Evolutionary conservation across 1,139 yeast genomes (phyloP), one percentile per base, ranked within the genome.

Genomic region (Petasospora rhodanensis): DNA sequence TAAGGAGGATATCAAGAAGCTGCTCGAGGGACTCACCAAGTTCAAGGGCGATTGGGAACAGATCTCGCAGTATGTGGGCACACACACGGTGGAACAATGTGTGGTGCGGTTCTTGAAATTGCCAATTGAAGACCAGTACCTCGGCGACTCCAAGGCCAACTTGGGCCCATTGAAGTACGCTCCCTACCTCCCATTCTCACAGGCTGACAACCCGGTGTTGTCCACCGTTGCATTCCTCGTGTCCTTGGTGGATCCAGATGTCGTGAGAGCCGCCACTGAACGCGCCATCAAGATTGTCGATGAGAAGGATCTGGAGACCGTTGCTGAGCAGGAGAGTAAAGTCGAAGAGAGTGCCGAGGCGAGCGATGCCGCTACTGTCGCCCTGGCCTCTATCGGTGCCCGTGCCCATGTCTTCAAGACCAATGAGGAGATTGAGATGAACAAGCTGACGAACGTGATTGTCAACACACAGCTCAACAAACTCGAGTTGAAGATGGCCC

Each of bases 151-250:
- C 27, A 64, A 64, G 12, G 66, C 66, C 13, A 63, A 68, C 22
- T 55, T 78, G 18, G 89, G 89, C 0, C 81, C 95, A n/a, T 67
- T 89, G 46, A 83, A 80, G 53, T 87, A 73, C 58, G 81, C 91
- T 4, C 79, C 93, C 4, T 81, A 81, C 53, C 69, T 89, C 37
- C 96, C 97, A 7, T 79, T 85, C 29, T 77, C 86, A 32, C 74
- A 86, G 26, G 76, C 80, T 18, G 97, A 91, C 49, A 91, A 91
- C 56, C 98, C 99, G 2, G 89, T 91, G 4, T 72, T 91, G 64
- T 81, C 94, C 22, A 91, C 94, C 22, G 73, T 91, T 43, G 79
- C 95, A 5, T 91, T 89, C 58, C 66, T 93, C 61, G 79, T 93
- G 1, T 80, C 87, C 28, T 61, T 89, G 37, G 95, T 89, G 14